Evolutionary conservation across 345 rosid genomes (phyloP), one percentile per base, ranked within the genome.

Genomic region (Cochlearia excelsa): DNA sequence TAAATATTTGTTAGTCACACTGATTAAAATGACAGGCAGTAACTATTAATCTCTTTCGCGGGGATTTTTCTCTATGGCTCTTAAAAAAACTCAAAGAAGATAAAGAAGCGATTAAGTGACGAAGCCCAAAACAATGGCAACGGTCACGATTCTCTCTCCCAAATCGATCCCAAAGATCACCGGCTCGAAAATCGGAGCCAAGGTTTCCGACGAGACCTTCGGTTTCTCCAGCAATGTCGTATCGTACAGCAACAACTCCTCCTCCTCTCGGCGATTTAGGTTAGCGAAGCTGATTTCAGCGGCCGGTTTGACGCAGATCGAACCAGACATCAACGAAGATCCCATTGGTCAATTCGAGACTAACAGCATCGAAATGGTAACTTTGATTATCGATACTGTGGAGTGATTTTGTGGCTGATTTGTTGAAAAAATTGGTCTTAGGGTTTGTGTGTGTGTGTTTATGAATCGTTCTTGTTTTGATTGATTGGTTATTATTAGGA

Each of bases 281-380:
- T 55, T 73, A 31, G 57, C 74, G 10, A 76, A 71, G 57, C 58
- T 71, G 2, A 62, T 71, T 6, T 72, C 79, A 30, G 83, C 73
- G 6, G 82, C 83, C 0, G 95, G 91, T 35, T 62, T 91, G 59
- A 50, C 87, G 1, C 74, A 81, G 72, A 79, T 84, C 34, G 96
- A 91, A 63, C 96, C 93, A 16, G 98, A 91, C 48, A 90, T 91
- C 57, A 81, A 84, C 4, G 98, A 91, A 72, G 95, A 91, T 45
- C 93, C 95, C 0, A 54, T 75, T 52, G 96, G 87, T 55, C 82
- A 83, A 49, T 88, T 83, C 76, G 86, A 78, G 52, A 78, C 81
- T 42, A 78, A 81, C 31, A 69, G 92, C 27, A 26, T 91, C 43
- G 80, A 77, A 67, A 53, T 74, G 31, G 96, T 87, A 46, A 82